Evolutionary conservation across 1,284 basidiomycete species (phyloP).

Genomic region (Naganishia liquefaciens): DNA sequence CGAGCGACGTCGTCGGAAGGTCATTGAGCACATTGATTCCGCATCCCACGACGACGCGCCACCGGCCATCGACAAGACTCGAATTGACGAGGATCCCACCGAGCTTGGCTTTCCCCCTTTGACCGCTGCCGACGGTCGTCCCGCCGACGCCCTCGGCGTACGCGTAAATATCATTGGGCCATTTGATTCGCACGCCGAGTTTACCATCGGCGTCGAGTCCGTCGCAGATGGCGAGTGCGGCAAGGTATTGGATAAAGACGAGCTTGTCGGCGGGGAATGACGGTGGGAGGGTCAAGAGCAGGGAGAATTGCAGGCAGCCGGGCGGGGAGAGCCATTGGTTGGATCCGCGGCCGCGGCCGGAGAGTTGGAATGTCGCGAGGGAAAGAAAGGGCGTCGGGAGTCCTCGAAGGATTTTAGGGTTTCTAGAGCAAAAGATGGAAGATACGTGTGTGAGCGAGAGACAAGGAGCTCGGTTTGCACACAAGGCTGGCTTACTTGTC

Average conservation of each 20-base stretch:
- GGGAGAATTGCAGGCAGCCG: constrained; percentile 84
- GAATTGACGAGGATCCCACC: constrained; percentile 92
- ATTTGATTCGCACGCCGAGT: constrained; percentile 76
- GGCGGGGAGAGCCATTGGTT: constrained; percentile 92
- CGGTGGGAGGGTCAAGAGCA: constrained; percentile 66
- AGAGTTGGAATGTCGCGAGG: constrained; percentile 81
- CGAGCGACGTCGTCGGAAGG: constrained; percentile 78
- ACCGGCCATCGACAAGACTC: constrained; percentile 70
- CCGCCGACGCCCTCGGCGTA: constrained; percentile 55
- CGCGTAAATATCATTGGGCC: constrained; percentile 96
- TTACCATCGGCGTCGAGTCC: constrained; percentile 62
- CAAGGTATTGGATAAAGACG: constrained; percentile 95
- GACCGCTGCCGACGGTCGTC: constrained; percentile 43
- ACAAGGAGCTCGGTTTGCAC: constrained; percentile 8
- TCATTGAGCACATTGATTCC: constrained; percentile 85
- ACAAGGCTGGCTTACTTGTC: constrained; percentile 70
- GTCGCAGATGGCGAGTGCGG: constrained; percentile 84
- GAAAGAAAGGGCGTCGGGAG: constrained; percentile 73
- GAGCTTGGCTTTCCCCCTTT: constrained; percentile 64
- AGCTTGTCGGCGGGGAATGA: constrained; percentile 67
- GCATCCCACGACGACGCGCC: constrained; percentile 80
- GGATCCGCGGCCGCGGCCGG: constrained; percentile 81
- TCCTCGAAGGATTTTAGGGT: constrained; percentile 67
- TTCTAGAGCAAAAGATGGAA: constrained; percentile 60
- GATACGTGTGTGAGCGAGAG: background rate